A percentile compares a stretch with the other conserved stretches of the same genome.
Conservation (phyloP, 768 basidiomycete species). For the Myochromella boudieri region DNA sequence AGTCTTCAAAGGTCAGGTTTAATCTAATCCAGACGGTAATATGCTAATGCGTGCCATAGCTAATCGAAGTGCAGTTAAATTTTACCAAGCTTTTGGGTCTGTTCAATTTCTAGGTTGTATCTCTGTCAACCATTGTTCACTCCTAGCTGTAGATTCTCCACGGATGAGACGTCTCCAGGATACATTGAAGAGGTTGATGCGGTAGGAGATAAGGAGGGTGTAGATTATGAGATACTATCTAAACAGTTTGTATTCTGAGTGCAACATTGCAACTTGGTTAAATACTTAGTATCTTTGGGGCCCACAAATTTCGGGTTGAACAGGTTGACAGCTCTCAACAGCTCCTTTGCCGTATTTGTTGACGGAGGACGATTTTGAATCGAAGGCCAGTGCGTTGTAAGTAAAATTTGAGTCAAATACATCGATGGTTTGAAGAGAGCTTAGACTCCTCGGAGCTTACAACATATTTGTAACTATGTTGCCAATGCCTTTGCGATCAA, state of each 20-base stretch:
- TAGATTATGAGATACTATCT: slow-evolving; percentile 48
- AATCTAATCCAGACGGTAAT: background rate
- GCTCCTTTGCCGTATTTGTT: too few relatives aligned
- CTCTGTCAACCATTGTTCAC: background rate
- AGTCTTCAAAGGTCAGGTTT: slow-evolving; percentile 62
- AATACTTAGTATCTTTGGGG: too few relatives aligned
- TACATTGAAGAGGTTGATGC: slow-evolving; percentile 30
- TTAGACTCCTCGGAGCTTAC: too few relatives aligned
- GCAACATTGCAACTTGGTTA: too few relatives aligned
- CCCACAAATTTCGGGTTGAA: too few relatives aligned
- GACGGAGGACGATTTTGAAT: too few relatives aligned
- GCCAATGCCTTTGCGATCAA: slow-evolving; percentile 16
- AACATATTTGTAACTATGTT: slow-evolving; percentile 19
- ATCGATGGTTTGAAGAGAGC: too few relatives aligned
- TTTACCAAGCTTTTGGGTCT: slow-evolving; percentile 60
- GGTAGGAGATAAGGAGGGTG: slow-evolving; percentile 26
- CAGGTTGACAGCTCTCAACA: too few relatives aligned
- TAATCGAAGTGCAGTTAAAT: slow-evolving; percentile 43
- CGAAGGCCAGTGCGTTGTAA: too few relatives aligned
- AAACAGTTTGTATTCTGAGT: slow-evolving; percentile 21
- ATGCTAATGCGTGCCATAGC: slow-evolving; percentile 29
- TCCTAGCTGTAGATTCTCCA: slow-evolving; percentile 41
- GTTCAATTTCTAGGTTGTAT: slow-evolving; percentile 11
- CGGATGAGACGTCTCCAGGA: slow-evolving; percentile 55
- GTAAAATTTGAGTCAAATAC: too few relatives aligned